Evolutionary conservation across 768 basidiomycete genomes (phyloP).

Genomic region (Cystofilobasidium ferigula): DNA sequence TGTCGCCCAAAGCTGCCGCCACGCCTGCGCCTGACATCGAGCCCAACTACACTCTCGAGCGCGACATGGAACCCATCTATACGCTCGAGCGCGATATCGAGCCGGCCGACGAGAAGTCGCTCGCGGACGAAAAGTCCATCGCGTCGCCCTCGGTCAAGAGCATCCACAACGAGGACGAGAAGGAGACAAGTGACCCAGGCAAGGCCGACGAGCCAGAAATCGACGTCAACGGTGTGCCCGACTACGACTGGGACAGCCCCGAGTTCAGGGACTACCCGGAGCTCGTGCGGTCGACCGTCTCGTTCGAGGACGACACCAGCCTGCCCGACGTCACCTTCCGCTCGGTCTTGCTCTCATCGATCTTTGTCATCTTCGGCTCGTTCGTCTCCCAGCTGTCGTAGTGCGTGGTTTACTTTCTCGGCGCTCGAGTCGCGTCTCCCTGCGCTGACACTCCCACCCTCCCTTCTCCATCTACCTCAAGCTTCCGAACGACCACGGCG

Average conservation of each 20-base stretch:
- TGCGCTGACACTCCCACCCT: neutral
- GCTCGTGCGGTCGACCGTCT: neutral
- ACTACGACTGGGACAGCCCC: neutral
- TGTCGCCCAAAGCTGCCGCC: too few relatives aligned
- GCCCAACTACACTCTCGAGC: too few relatives aligned
- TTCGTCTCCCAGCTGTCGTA: slow-evolving; percentile 6
- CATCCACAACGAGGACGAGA: too few relatives aligned
- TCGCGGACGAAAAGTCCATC: too few relatives aligned
- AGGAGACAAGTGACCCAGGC: too few relatives aligned
- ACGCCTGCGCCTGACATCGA: too few relatives aligned
- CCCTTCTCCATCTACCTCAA: neutral
- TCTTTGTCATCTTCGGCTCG: neutral
- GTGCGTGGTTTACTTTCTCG: neutral
- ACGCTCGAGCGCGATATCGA: too few relatives aligned
- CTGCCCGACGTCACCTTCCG: neutral
- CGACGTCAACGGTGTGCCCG: neutral
- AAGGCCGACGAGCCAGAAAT: neutral
- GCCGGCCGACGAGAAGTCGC: too few relatives aligned
- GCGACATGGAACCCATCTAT: too few relatives aligned
- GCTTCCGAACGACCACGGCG: neutral
- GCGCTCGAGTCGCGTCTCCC: neutral
- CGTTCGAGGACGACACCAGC: neutral
- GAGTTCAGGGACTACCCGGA: slow-evolving; percentile 3
- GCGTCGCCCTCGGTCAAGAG: too few relatives aligned
- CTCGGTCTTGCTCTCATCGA: neutral